Base-by-base conservation (phyloP, 163 green algal genomes). In the Scenedesmus sp. region DNA sequence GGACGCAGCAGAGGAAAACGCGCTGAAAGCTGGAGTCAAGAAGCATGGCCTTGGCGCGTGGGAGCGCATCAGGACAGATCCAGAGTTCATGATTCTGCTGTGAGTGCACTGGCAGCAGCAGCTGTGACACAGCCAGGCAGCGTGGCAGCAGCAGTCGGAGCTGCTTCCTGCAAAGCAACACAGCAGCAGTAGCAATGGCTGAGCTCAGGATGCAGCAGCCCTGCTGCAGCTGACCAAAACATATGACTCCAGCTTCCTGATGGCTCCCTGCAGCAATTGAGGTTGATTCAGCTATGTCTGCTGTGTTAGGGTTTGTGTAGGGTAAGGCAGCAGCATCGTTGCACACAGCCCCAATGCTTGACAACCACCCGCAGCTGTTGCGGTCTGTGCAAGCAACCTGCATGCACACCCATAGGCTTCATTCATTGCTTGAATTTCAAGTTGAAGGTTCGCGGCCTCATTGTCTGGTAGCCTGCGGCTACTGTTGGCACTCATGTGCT, bases 61-160 rank as follows among this genome's bases (percentile, higher is more conserved):
- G 96, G 95, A 97, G 93, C 91, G 95, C 46, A 97, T 97, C 76
- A 92, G 95, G 5, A 94, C 94, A 15, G 96, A 97, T 64, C 77
- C 92, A 23, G 89, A 94, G 5, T 97, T 95, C 83, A n/a, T 54
- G 1, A 67, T 91, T 0, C 89, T 96, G 23, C 81, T 90, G 93
- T 97, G 86, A 86, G 91, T 90, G 4, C 34, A 70, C 26, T 16
- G 90, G 54, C 23, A 56, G 73, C 90, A 57, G 82, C 90, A 62
- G 52, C 66, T 79, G 70, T 79, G 70, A 7, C 5, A 7, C 2
- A 52, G 13, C 5, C 23, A 10, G 64, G 9, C 18, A 66, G 54
- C 34, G 18, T 4, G 18, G 20, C 20, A 55, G 34, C 34, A 20
- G 2, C 7, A 16, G 20, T 20, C 18, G 20, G 10, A 52, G 16